Evolutionary conservation across 768 basidiomycete genomes (phyloP).

Genomic region (Leccinum incarnatum): DNA sequence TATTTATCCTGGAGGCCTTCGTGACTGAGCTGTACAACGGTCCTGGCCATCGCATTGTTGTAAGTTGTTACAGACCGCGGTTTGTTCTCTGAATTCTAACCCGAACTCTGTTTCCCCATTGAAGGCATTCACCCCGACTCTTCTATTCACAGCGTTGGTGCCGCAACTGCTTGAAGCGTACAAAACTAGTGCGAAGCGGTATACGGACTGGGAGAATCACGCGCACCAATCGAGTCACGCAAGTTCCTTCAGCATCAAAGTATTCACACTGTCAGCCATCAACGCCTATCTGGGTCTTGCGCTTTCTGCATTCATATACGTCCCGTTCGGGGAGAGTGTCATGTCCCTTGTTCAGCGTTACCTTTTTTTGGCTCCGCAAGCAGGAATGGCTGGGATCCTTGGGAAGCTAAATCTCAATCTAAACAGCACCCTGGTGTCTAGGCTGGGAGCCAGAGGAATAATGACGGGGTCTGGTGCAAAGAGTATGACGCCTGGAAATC

Average conservation of each 20-base stretch:
- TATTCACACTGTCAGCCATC: slow-evolving; percentile 83
- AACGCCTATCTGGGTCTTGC: slow-evolving; percentile 91
- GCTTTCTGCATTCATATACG: slow-evolving; percentile 93
- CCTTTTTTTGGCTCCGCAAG: slow-evolving; percentile 25
- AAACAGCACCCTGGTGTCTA: slow-evolving; percentile 30
- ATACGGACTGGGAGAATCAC: slow-evolving; percentile 94
- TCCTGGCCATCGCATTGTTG: slow-evolving; percentile 74
- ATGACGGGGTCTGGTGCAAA: slow-evolving; percentile 11
- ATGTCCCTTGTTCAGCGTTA: slow-evolving; percentile 53
- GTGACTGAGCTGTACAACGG: slow-evolving; percentile 87
- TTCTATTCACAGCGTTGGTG: slow-evolving; percentile 77
- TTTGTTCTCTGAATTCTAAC: background rate
- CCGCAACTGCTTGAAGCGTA: slow-evolving; percentile 78
- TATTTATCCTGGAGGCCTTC: slow-evolving; percentile 89
- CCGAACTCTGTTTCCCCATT: background rate
- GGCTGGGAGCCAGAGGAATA: slow-evolving; percentile 19
- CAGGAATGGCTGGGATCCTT: slow-evolving; percentile 12
- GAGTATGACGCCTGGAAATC: slow-evolving; percentile 16
- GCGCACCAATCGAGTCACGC: slow-evolving; percentile 72
- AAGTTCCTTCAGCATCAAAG: slow-evolving; percentile 83
- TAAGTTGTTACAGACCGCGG: slow-evolving; percentile 39
- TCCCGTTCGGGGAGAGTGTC: slow-evolving; percentile 85
- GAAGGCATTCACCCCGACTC: slow-evolving; percentile 78
- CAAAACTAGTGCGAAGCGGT: slow-evolving; percentile 57
- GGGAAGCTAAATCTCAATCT: slow-evolving; percentile 25